Base-by-base conservation (phyloP, 2,329 filamentous ascomycete species). In the Coniochaeta prunicola region DNA sequence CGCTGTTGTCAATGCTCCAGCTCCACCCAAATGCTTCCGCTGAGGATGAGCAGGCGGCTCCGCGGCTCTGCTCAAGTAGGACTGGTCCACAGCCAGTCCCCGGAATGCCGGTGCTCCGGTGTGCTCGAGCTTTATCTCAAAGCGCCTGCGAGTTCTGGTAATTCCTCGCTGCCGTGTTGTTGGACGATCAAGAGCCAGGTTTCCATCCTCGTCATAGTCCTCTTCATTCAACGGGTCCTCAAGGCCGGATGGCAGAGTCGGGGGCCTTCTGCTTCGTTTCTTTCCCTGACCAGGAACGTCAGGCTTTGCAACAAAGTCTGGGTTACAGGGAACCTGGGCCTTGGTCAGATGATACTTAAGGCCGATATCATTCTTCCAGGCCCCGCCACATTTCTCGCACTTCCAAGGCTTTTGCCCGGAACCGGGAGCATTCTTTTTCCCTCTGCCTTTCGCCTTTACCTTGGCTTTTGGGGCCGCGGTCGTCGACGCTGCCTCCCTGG, bases 311-410 rank as follows among this genome's bases (percentile, higher is more conserved):
- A 74, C 68, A 54, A 73, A 80, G 58, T 68, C 66, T 2, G 81
- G 77, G 63, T 86, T 86, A 65, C 83, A 86, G 15, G 74, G 24
- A 3, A 79, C 79, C 60, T 73, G 73, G 1, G 82, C 80, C 64
- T 84, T 85, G 34, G 77, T 78, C 15, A 80, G 69, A 61, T 86
- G 83, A 64, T 86, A 86, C 56, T 83, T 81, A 17, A 85, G 71
- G 0, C 83, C 83, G 53, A 82, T 72, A 34, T 80, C 74, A 57
- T 85, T 85, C 67, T 84, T 84, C 81, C 82, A 86, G 12, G 69
- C 71, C 3, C 76, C 77, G 10, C 77, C 77, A 60, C 83, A 86
- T 48, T 76, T 80, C 10, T 81, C 76, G 61, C 83, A 86, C 21
- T 69, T 72, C 64, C 72, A 83, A 1, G 70, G 63, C 30, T 71